Conservation (phyloP, 352 stramenopile genomes). For the Phytophthora hibernalis region DNA sequence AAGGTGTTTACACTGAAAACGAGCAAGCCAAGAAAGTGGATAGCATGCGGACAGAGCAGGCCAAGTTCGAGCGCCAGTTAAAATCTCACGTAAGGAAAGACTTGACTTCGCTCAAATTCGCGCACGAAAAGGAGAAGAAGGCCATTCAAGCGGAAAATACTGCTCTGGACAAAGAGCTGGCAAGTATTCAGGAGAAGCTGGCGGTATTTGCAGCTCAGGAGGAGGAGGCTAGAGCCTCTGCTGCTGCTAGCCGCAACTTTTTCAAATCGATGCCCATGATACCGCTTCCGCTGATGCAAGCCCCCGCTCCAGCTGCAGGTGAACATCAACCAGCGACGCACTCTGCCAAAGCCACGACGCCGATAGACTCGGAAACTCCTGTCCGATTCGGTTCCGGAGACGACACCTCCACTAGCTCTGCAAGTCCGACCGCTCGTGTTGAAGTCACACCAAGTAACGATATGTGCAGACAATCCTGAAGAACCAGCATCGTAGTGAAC, state of each 20-base stretch:
- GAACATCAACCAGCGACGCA: conserved; percentile 27
- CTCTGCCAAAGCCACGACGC: conserved; percentile 10
- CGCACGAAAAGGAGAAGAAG: conserved; percentile 62
- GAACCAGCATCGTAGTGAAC: conserved; percentile 2
- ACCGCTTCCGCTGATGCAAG: conserved; percentile 41
- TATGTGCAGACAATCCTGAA: conserved; percentile 36
- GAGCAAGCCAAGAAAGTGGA: conserved; percentile 43
- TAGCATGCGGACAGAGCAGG: conserved; percentile 49
- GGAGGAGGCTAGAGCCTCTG: conserved; percentile 19
- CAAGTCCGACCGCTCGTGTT: conserved; percentile 23
- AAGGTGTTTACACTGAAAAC: conserved; percentile 60
- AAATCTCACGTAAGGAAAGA: conserved; percentile 68
- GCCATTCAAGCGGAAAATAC: conserved; percentile 36
- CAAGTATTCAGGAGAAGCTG: conserved; percentile 30
- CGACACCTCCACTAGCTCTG: conserved; percentile 35
- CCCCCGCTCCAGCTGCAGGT: conserved; percentile 23
- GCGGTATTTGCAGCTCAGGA: conserved; percentile 37
- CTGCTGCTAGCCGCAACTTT: conserved; percentile 44
- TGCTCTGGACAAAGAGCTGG: conserved; percentile 42
- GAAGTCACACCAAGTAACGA: conserved; percentile 21
- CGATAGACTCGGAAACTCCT: conserved; percentile 14
- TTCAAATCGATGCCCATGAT: conserved; percentile 51
- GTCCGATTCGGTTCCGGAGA: conserved; percentile 30
- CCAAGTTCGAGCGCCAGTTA: conserved; percentile 58
- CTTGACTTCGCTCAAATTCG: conserved; percentile 46